phyloP scores from a whole-genome alignment of 1,139 yeast genomes.

The Yamadazyma friedrichii region DNA sequence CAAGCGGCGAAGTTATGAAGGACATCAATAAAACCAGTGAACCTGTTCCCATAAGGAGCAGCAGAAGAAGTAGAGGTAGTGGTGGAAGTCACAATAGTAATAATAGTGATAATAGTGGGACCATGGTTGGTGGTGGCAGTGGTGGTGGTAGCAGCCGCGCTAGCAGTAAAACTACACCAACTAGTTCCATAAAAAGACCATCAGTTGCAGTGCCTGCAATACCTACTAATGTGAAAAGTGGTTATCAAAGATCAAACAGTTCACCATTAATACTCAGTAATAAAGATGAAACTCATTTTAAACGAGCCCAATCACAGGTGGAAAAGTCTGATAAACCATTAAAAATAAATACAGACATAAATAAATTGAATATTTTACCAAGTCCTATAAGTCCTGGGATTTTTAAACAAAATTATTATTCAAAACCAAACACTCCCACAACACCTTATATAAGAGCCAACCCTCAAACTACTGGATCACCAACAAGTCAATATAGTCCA shows the following conservation, averaged over 20 bases:
- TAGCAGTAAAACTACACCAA: neutral
- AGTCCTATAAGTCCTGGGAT: slow-evolving; percentile 7
- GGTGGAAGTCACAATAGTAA: neutral
- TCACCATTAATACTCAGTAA: slow-evolving; percentile 1
- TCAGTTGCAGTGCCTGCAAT: neutral
- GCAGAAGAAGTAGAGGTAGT: slow-evolving; percentile 5
- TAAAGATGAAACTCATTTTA: neutral
- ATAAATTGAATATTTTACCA: neutral
- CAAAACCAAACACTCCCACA: neutral
- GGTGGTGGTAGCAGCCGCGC: neutral
- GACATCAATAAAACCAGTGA: slow-evolving; percentile 10
- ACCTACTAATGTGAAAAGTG: neutral
- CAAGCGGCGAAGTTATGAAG: slow-evolving; percentile 1
- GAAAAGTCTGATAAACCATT: neutral
- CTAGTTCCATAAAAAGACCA: neutral
- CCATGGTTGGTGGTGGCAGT: neutral
- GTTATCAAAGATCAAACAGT: slow-evolving; percentile 6
- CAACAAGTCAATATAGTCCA: neutral
- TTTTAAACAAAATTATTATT: slow-evolving; percentile 3
- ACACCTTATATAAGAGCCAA: neutral
- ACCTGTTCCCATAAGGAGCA: slow-evolving; percentile 10
- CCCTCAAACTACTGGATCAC: neutral
- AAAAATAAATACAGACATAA: slow-evolving; percentile 1
- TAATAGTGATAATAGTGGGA: neutral
- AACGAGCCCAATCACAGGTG: slow-evolving; percentile 1